These are phyloP conservation scores for Eucalyptus marginata DNA, from an alignment of 345 rosid species.

Conservation along the genomic window DNA sequence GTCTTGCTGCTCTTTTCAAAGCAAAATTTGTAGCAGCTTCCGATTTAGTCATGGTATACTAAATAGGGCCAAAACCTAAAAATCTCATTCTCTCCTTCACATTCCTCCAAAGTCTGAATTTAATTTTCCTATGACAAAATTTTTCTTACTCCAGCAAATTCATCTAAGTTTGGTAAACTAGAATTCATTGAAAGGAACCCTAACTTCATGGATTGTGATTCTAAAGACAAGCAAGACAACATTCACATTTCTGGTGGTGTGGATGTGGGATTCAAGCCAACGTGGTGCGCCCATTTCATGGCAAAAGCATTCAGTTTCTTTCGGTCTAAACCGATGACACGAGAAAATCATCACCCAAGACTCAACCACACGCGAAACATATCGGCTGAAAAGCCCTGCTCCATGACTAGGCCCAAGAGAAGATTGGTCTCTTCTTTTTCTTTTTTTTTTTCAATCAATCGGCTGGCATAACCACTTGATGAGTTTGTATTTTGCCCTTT, in stretches of 20 bases:
- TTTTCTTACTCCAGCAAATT: no score
- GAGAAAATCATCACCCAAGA: not conserved
- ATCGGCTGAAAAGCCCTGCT: not conserved
- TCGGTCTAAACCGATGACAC: not conserved
- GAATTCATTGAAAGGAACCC: not conserved
- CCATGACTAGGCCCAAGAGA: no score
- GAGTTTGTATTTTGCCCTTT: not conserved
- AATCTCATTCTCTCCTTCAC: not conserved
- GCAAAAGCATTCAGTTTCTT: not conserved
- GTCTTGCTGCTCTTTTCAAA: no score
- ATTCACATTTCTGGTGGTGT: not conserved
- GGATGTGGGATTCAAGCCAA: not conserved
- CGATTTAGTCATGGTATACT: not conserved
- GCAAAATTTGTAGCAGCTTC: not conserved
- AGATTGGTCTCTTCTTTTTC: no score
- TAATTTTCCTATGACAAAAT: not conserved
- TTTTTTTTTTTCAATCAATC: no score
- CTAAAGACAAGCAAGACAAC: not conserved
- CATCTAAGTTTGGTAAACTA: not conserved
- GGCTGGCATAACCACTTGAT: not conserved
- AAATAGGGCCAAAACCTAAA: rapidly evolving
- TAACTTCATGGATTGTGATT: not conserved
- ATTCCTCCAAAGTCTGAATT: not conserved
- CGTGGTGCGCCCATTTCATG: not conserved
- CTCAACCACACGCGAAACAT: not conserved